phyloP scores from a whole-genome alignment of 495 filamentous ascomycete species.

The Recurvomyces mirabilis region DNA sequence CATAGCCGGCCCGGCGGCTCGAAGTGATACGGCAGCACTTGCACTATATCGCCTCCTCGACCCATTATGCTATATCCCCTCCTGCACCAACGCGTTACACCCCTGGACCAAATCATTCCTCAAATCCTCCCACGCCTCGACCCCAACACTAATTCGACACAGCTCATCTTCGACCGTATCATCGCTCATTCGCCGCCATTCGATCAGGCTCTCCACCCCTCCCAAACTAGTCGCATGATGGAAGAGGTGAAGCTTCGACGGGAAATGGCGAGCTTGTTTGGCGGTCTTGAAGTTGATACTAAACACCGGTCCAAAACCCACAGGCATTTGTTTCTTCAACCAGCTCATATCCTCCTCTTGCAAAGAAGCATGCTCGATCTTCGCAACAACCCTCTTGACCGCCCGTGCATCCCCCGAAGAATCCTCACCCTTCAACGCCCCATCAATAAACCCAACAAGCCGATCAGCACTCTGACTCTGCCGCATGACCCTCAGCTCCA shows the following conservation, averaged over 20 bases:
- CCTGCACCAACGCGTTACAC: slow-evolving; percentile 45
- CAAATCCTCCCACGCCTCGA: slow-evolving; percentile 83
- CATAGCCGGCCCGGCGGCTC: too few species aligned
- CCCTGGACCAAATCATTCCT: slow-evolving; percentile 60
- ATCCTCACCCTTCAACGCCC: slow-evolving; percentile 30
- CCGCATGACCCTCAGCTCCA: slow-evolving; percentile 68
- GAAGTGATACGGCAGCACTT: too few species aligned
- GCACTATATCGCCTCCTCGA: too few species aligned
- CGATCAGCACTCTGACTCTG: slow-evolving; percentile 57
- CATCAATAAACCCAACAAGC: slow-evolving; percentile 61
- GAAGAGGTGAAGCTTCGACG: slow-evolving; percentile 69
- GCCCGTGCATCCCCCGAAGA: slow-evolving; percentile 28
- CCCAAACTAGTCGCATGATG: slow-evolving; percentile 92
- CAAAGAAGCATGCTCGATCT: slow-evolving; percentile 64
- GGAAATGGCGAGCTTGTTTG: slow-evolving; percentile 52
- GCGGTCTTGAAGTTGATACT: slow-evolving; percentile 52
- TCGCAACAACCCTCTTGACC: slow-evolving; percentile 42
- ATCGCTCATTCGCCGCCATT: slow-evolving; percentile 84
- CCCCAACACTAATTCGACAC: slow-evolving; percentile 71
- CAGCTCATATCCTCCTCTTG: slow-evolving; percentile 43
- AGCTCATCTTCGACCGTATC: slow-evolving; percentile 55
- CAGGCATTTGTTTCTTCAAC: slow-evolving; percentile 82
- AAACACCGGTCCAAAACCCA: slow-evolving; percentile 84
- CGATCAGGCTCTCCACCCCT: slow-evolving; percentile 87
- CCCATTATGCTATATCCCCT: slow-evolving; percentile 20